phyloP scores from a whole-genome alignment of 2,329 filamentous ascomycete genomes.

The Alternaria burnsii region DNA sequence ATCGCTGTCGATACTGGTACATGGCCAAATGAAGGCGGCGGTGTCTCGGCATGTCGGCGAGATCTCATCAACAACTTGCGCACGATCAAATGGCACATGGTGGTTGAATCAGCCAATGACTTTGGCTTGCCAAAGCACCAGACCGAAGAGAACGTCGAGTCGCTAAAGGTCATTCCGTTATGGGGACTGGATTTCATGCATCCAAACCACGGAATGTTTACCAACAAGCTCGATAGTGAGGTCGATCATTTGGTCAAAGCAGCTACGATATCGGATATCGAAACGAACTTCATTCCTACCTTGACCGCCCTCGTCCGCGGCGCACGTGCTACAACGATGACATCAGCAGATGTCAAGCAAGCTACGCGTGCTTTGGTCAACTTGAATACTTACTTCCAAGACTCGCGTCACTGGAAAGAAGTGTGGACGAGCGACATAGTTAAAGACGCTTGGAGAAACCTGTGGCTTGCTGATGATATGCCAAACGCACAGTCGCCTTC shows the following conservation, averaged over 20 bases:
- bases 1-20: conserved; percentile 54
- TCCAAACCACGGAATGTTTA: conserved; percentile 53
- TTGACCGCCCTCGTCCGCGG: conserved; percentile 53
- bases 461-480: conserved; percentile 57
- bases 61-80: conserved; percentile 55
- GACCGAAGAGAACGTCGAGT: conserved; percentile 55
- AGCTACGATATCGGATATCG: conserved; percentile 49
- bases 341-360: conserved; percentile 51
- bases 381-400: conserved; percentile 57
- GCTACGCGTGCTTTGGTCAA: conserved; percentile 53
- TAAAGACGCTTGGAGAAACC: conserved; percentile 56
- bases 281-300: conserved; percentile 52
- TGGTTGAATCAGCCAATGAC: conserved; percentile 55
- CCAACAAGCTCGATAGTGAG: conserved; percentile 53
- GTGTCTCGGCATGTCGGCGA: conserved; percentile 54
- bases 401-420: conserved; percentile 56
- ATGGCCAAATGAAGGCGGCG: conserved; percentile 55
- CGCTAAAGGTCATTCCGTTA: conserved; percentile 53
- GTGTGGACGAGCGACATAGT: conserved; percentile 59
- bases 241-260: conserved; percentile 49
- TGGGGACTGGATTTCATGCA: conserved; percentile 56
- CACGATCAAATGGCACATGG: conserved; percentile 55
- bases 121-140: conserved; percentile 55
- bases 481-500: conserved; percentile 53
- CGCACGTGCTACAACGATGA: conserved; percentile 50